Evolutionary conservation across 306 rosid species (phyloP), one percentile per base, ranked within the genome.

Genomic region (Rosa lucieae): DNA sequence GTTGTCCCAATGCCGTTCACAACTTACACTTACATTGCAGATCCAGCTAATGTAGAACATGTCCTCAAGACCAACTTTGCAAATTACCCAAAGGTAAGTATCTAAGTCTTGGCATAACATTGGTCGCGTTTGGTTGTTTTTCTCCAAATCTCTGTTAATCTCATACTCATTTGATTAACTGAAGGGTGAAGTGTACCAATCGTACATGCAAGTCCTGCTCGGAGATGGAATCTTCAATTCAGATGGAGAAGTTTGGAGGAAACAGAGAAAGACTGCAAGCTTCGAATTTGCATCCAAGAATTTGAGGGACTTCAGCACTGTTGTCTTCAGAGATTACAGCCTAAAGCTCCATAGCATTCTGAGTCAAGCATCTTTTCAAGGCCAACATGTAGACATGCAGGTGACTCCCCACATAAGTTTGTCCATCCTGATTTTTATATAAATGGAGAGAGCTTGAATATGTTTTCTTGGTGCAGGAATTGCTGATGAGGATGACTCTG

Each of bases 401-500:
- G 99, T 93, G 26, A 69, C 6, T 69, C 5, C 17, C 37, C 20
- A 32, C 37, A 7, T 37, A 13, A 23, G 15, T 37, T 10, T 53
- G 32, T n/a, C 10, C 44, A 20, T 37, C 21, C 21, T 35, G 77
- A 2, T 4, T 53, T 9, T 2, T 18, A 53, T 40, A 73, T 1
- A 6, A 20, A 21, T 37, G 11, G 47, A 14, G 29, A 61, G 18
- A 59, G 23, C 21, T 14, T 40, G 75, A 81, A 68, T 21, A 13
- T 20, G 12, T 37, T 55, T 10, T 23, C 46, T 72, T 68, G 84
- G 35, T 77, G 56, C 71, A 91, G 99, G 97, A 95, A 82, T 73
- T 95, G 86, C 65, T 91, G 88, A 93, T 93, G 97, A 89, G 97
- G 84, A 92, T 95, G 99, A 95, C 99, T 59, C 85, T 95, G 74